Evolutionary conservation across 2,329 filamentous ascomycete species (phyloP).

Genomic region (Ceratocystis diversiconidia): DNA sequence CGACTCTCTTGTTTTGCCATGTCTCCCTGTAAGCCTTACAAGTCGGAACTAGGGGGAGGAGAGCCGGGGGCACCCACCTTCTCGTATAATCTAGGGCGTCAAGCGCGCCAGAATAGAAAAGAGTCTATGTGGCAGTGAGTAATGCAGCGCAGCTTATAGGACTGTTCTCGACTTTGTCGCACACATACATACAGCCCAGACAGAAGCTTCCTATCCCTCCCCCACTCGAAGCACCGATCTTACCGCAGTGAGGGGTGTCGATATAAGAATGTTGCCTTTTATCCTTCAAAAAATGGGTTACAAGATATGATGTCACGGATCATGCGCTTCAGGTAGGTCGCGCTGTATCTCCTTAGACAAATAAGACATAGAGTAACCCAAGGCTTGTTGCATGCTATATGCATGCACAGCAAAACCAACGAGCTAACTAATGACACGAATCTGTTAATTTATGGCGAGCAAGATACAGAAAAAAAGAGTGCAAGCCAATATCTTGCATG

Average conservation of each 20-base stretch:
- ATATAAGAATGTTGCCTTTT: not conserved
- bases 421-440: not conserved
- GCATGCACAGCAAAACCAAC: not conserved
- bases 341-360: not conserved
- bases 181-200: not conserved
- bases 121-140: not conserved
- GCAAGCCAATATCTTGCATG: not conserved
- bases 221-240: not conserved
- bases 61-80: not conserved
- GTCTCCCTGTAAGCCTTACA: not conserved
- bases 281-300: not conserved
- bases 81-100: not conserved
- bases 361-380: too few relatives aligned
- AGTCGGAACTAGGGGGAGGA: not conserved
- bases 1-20: too few relatives aligned
- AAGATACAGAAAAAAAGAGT: not conserved
- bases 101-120: not conserved
- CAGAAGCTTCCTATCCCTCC: not conserved
- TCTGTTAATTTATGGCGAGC: not conserved
- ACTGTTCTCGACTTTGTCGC: not conserved
- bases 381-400: not conserved
- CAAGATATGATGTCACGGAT: slow-evolving; percentile 5
- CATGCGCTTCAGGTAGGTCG: not conserved
- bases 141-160: not conserved
- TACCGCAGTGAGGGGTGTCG: not conserved